Evolutionary conservation across 768 basidiomycete species (phyloP).

Genomic region (Butyriboletus loyo): DNA sequence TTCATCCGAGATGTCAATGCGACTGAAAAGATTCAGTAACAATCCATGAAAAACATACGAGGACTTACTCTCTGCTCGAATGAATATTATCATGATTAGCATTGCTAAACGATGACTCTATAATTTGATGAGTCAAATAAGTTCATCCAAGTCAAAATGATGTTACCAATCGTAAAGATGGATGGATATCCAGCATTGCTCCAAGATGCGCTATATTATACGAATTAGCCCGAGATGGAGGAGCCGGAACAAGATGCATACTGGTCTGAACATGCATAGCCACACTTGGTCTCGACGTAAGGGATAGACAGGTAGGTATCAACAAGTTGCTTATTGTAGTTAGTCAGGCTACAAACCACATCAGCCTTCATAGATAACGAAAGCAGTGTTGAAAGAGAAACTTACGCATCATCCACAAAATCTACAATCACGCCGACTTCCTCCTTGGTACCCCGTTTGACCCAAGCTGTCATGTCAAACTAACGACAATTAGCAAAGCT

Average conservation of each 20-base stretch:
- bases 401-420: conserved; percentile 63
- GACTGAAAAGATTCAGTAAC: conserved; percentile 42
- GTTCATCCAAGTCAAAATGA: not conserved
- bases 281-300: conserved; percentile 80
- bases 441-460: conserved; percentile 75
- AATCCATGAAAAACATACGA: conserved; percentile 37
- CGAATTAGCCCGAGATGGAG: conserved; percentile 22
- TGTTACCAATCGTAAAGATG: conserved; percentile 68
- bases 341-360: conserved; percentile 56
- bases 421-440: conserved; percentile 85
- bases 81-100: conserved; percentile 79
- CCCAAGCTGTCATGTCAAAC: conserved; percentile 96
- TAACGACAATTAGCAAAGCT: conserved; percentile 37
- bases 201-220: conserved; percentile 65
- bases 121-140: not conserved
- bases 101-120: conserved; percentile 69
- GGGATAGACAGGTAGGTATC: conserved; percentile 81
- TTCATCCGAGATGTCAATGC: conserved; percentile 80
- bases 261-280: conserved; percentile 95
- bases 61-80: conserved; percentile 68
- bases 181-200: conserved; percentile 81
- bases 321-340: conserved; percentile 73
- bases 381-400: conserved; percentile 28
- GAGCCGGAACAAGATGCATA: conserved; percentile 36
- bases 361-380: conserved; percentile 2